Evolutionary conservation across 2,329 filamentous ascomycete genomes (phyloP), one percentile per base, ranked within the genome.

Genomic region (Biscogniauxia sp.): DNA sequence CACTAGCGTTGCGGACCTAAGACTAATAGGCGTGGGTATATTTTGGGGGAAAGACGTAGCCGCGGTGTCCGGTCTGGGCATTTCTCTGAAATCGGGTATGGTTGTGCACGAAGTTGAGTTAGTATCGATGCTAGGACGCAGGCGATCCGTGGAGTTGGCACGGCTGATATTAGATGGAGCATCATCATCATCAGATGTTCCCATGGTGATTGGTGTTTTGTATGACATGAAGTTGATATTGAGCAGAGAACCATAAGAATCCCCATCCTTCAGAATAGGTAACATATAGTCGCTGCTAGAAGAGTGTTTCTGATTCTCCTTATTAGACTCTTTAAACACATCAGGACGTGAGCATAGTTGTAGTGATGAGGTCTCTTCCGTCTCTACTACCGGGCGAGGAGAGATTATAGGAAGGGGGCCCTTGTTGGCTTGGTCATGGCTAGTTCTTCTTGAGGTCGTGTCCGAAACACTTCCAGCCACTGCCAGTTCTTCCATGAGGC

Each of bases 191-290:
- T 61, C 61, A 32, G 61, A 66, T 23, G 63, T 63, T 51, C 51
- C 56, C 20, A 20, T 52, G 17, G n/a, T 41, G 20, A 25, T 41
- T 5, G 54, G 58, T 25, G 45, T 51, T 50, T 28, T 54, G 54
- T 63, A 59, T 8, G 56, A 58, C 37, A 61, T 58, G 58, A 65
- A 66, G 28, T 60, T 66, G 17, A 64, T 60, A 41, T 60, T 57
- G 41, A 69, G 59, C 56, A 62, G 61, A n/a, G 66, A 67, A 9
- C 61, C 61, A 23, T 61, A 59, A 23, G 62, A 62, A 2, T 50
- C 52, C 26, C 66, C 61, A 8, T 64, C 61, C 54, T 64, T 54
- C n/a, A 67, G 37, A 3, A 61, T 57, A 25, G 62, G 60, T 5
- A 61, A 58, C 3, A 53, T 54, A 23, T 54, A 26, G 28, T 59